Percentiles rank a stretch among this genome's conserved stretches.
Conservation (phyloP, 2,329 filamentous ascomycete species). For the Aspergillus sp. region DNA sequence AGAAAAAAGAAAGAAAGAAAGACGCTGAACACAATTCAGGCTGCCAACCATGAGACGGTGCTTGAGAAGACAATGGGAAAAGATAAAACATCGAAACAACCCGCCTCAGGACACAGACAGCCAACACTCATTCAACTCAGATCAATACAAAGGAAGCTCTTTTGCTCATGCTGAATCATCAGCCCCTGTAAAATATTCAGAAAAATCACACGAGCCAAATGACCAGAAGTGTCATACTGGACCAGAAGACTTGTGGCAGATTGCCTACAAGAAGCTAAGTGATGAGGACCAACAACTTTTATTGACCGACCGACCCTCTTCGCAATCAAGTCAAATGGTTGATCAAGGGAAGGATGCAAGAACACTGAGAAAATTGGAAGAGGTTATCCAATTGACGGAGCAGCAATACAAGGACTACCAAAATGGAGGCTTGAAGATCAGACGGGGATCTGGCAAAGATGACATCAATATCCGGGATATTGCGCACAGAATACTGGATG, state of each 20-base stretch:
- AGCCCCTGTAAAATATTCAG: no score
- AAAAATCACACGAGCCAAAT: no score
- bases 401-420: constrained; percentile 10
- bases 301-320: neutral
- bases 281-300: constrained; percentile 5
- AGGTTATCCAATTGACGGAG: constrained; percentile 8
- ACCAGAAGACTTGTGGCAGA: constrained; percentile 11
- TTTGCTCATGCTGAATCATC: no score
- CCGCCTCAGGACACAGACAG: no score
- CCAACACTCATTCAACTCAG: no score
- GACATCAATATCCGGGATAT: constrained; percentile 2
- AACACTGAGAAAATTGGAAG: neutral
- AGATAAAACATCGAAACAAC: no score
- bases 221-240: no score
- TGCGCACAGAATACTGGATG: constrained; percentile 8
- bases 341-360: neutral
- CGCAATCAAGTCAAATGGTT: neutral
- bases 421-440: neutral
- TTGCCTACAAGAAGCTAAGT: constrained; percentile 10
- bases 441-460: constrained; percentile 1
- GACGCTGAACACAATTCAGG: no score
- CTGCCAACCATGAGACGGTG: no score
- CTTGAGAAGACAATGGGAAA: no score
- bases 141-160: no score
- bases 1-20: no score